A percentile compares a stretch with the other conserved stretches of the same genome.
These are phyloP conservation scores for Hymenoscyphus occultus DNA, from an alignment of 2,329 filamentous ascomycete genomes.

Conservation along the genomic window DNA sequence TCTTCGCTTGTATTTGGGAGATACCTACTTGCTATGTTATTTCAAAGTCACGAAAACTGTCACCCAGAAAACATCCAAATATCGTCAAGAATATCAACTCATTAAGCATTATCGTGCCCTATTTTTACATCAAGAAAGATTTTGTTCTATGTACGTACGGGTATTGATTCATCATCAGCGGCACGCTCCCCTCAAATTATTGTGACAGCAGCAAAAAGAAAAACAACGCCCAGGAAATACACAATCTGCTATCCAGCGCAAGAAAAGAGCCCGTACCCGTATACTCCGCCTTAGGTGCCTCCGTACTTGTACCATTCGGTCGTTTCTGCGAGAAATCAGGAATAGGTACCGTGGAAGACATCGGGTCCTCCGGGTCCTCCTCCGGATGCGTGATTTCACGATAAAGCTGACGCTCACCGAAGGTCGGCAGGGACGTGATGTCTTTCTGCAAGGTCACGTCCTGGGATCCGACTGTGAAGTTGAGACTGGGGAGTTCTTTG, in stretches of 20 bases:
- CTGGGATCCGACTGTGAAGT: constrained; percentile 26
- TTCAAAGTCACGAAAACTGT: too few species aligned
- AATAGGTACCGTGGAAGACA: too few species aligned
- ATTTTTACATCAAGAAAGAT: not conserved
- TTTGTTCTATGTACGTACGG: not conserved
- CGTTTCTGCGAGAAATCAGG: too few species aligned
- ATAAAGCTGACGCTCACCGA: constrained; percentile 26
- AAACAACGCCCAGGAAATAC: not conserved
- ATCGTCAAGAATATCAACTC: not conserved
- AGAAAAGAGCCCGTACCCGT: not conserved
- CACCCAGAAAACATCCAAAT: too few species aligned
- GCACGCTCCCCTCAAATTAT: not conserved
- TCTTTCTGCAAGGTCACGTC: constrained; percentile 19
- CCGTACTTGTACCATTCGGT: too few species aligned
- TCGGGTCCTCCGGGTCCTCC: not conserved
- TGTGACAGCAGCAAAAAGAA: not conserved
- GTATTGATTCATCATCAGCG: not conserved
- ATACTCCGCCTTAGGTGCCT: not conserved
- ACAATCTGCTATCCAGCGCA: not conserved
- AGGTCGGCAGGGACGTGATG: constrained; percentile 25
- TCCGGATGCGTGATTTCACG: constrained; percentile 21
- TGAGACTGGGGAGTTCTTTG: constrained; percentile 20
- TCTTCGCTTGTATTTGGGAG: too few species aligned
- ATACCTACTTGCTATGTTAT: too few species aligned
- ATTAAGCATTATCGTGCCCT: not conserved